phyloP scores from a whole-genome alignment of 1,284 basidiomycete genomes.

The Pseudozyma flocculosa region DNA sequence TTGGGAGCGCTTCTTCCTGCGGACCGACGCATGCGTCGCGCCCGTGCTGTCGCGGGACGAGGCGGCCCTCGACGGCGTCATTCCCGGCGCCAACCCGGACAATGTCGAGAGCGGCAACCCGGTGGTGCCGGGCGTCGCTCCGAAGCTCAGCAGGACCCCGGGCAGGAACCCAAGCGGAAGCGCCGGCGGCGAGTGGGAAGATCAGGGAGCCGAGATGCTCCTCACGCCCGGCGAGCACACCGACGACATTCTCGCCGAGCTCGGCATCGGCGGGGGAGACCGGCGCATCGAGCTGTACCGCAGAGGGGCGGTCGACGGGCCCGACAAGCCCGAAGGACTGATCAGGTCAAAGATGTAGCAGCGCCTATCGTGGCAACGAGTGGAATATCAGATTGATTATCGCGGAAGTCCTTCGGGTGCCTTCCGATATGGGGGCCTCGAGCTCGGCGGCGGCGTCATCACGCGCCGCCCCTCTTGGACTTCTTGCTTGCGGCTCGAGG shows the following conservation, averaged over 20 bases:
- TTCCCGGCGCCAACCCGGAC: slow-evolving; percentile 18
- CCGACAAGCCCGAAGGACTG: slow-evolving; percentile 23
- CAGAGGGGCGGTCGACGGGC: slow-evolving; percentile 37
- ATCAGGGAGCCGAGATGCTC: slow-evolving; percentile 25
- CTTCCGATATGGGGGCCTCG: too few relatives aligned
- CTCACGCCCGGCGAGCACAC: slow-evolving; percentile 55
- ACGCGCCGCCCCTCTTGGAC: not conserved
- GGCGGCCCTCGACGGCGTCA: slow-evolving; percentile 35
- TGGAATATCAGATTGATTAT: too few relatives aligned
- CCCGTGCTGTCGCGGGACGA: slow-evolving; percentile 65
- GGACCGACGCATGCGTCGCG: slow-evolving; percentile 73
- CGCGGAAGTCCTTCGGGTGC: too few relatives aligned
- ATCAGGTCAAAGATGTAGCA: slow-evolving; percentile 6
- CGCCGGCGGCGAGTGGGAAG: slow-evolving; percentile 22
- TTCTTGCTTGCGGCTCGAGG: not conserved
- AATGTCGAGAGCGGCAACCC: slow-evolving; percentile 29
- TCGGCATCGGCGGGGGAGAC: slow-evolving; percentile 19
- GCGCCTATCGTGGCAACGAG: too few relatives aligned
- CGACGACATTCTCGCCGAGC: slow-evolving; percentile 41
- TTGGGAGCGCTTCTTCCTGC: slow-evolving; percentile 71
- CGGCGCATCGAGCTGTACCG: slow-evolving; percentile 27
- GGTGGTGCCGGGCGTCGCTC: slow-evolving; percentile 51
- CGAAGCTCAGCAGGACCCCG: slow-evolving; percentile 50
- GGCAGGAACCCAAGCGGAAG: slow-evolving; percentile 33
- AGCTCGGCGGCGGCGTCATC: too few relatives aligned